phyloP scores from a whole-genome alignment of 2,329 filamentous ascomycete genomes.

The Xylariales sp. region DNA sequence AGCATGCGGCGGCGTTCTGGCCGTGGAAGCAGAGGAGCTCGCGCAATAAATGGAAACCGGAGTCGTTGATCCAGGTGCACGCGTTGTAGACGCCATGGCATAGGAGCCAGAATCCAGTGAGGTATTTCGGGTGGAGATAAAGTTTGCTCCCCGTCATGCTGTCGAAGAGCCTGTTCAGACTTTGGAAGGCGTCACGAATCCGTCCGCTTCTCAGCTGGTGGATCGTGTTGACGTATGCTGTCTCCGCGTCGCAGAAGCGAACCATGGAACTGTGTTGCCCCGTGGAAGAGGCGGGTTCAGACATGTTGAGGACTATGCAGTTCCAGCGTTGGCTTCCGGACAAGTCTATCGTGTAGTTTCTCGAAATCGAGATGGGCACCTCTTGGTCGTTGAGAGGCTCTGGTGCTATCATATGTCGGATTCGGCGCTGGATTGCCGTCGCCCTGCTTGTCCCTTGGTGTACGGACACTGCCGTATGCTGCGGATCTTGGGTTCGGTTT shows the following conservation, averaged over 20 bases:
- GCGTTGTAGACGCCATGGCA: conserved; percentile 27
- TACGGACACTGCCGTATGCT: background rate
- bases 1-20: conserved; percentile 16
- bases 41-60: conserved; percentile 15
- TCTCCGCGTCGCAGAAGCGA: conserved; percentile 22
- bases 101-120: conserved; percentile 21
- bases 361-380: conserved; percentile 20
- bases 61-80: conserved; percentile 22
- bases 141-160: conserved; percentile 20
- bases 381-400: conserved; percentile 23
- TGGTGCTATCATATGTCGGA: conserved; percentile 8
- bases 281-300: background rate
- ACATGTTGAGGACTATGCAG: conserved; percentile 24
- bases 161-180: conserved; percentile 23
- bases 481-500: conserved; percentile 14
- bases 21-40: conserved; percentile 26
- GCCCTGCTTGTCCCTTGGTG: background rate
- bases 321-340: conserved; percentile 16
- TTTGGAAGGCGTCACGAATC: conserved; percentile 19
- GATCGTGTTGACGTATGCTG: conserved; percentile 16
- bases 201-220: conserved; percentile 15
- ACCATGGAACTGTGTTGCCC: background rate
- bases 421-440: conserved; percentile 7
- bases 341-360: conserved; percentile 19
- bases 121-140: conserved; percentile 20